These are phyloP conservation scores for Domatiomyces globalis DNA, from an alignment of 2,329 filamentous ascomycete species.

Conservation along the genomic window DNA sequence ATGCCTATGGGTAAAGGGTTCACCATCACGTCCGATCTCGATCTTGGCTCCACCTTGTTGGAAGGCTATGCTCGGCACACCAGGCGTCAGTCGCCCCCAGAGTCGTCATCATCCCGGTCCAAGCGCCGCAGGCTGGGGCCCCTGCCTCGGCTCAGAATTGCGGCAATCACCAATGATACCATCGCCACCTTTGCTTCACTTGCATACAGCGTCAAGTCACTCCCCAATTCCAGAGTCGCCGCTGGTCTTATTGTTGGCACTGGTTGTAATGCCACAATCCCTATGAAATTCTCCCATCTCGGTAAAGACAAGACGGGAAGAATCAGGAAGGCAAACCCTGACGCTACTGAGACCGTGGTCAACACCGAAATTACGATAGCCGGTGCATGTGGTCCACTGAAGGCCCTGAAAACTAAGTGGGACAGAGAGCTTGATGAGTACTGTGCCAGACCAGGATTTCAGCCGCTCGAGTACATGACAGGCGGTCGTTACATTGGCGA, in stretches of 20 bases:
- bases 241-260: constrained; percentile 76
- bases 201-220: constrained; percentile 53
- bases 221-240: constrained; percentile 48
- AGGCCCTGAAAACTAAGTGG: constrained; percentile 56
- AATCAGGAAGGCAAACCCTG: constrained; percentile 33
- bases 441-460: constrained; percentile 59
- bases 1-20: constrained; percentile 47
- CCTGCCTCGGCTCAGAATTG: constrained; percentile 54
- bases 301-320: constrained; percentile 47
- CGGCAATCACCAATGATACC: constrained; percentile 68
- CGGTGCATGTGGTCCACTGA: constrained; percentile 54
- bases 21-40: constrained; percentile 40
- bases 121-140: constrained; percentile 30
- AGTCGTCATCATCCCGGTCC: constrained; percentile 27
- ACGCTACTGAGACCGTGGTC: constrained; percentile 54
- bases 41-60: constrained; percentile 40
- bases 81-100: constrained; percentile 19
- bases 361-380: constrained; percentile 79
- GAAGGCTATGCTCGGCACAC: constrained; percentile 41
- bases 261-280: constrained; percentile 67
- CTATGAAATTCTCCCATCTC: constrained; percentile 49
- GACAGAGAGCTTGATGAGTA: constrained; percentile 52
- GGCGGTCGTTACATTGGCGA: constrained; percentile 65
- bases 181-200: constrained; percentile 68
- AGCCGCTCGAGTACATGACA: constrained; percentile 76